Evolutionary conservation across 441 rosid species (phyloP).

Genomic region (Theobroma grandiflorum): DNA sequence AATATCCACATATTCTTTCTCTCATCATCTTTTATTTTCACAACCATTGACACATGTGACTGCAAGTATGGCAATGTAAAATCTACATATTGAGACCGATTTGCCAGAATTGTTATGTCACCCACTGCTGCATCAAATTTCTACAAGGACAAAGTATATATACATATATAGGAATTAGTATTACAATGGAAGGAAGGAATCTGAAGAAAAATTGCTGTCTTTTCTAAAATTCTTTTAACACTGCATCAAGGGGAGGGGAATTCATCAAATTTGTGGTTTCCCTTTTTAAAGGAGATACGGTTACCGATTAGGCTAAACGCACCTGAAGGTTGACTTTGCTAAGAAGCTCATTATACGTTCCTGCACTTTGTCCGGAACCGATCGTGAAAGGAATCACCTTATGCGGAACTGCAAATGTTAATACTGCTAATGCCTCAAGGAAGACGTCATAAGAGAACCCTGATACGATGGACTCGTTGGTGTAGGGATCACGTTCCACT

Average conservation of each 20-base stretch:
- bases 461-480: neutral
- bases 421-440: neutral
- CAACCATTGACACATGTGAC: conserved; percentile 61
- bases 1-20: conserved; percentile 49
- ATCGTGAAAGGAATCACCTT: conserved; percentile 30
- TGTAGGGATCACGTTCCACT: conserved; percentile 20
- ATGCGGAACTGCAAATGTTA: conserved; percentile 31
- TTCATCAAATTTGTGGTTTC: too few relatives aligned
- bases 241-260: too few relatives aligned
- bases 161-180: neutral
- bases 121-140: conserved; percentile 48
- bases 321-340: conserved; percentile 24
- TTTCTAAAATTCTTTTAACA: too few relatives aligned
- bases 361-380: neutral
- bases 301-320: neutral
- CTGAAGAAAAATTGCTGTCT: neutral
- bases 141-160: conserved; percentile 23
- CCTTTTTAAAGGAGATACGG: too few relatives aligned
- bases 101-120: conserved; percentile 50
- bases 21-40: conserved; percentile 39
- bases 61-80: conserved; percentile 63
- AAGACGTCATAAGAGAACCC: conserved; percentile 43
- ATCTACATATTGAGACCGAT: conserved; percentile 49
- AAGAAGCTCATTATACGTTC: conserved; percentile 36
- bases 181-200: neutral